A percentile compares a stretch with the other conserved stretches of the same genome.
These are phyloP conservation scores for Epithemia pelagica DNA, from an alignment of 108 stramenopile genomes.

Conservation along the genomic window DNA sequence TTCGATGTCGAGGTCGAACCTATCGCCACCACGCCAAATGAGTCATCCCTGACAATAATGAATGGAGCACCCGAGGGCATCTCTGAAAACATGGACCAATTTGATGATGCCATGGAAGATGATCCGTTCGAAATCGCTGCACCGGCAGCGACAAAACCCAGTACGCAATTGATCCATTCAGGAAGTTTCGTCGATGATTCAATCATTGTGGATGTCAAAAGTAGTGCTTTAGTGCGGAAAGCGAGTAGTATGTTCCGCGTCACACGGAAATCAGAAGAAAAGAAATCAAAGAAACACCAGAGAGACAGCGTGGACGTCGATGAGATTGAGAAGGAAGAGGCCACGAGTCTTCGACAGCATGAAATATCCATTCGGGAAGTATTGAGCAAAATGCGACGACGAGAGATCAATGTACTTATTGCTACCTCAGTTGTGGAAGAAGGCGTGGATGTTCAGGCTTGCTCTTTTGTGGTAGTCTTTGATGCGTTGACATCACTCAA, in stretches of 20 bases:
- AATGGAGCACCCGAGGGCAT: too few species aligned
- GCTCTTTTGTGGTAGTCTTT: constrained; percentile 52
- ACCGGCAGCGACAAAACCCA: neutral
- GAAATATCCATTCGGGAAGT: constrained; percentile 20
- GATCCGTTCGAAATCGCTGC: neutral
- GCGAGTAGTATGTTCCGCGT: constrained; percentile 30
- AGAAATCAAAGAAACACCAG: neutral
- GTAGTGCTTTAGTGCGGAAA: constrained; percentile 31
- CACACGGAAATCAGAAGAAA: neutral
- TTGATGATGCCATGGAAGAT: constrained; percentile 9
- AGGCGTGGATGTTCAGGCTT: constrained; percentile 61
- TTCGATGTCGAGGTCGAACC: neutral
- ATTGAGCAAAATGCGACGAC: constrained; percentile 30
- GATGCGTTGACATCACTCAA: constrained; percentile 40
- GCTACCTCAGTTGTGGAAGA: constrained; percentile 68
- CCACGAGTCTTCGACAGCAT: neutral
- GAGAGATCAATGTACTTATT: constrained; percentile 46
- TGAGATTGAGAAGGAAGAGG: neutral
- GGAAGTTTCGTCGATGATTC: neutral
- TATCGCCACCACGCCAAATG: neutral
- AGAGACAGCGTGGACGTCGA: neutral
- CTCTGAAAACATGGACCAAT: neutral
- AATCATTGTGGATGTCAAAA: constrained; percentile 9
- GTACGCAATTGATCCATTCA: neutral
- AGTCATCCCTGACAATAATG: too few species aligned